Conservation (phyloP, 345 rosid species). For the Eutrema japonicum region DNA sequence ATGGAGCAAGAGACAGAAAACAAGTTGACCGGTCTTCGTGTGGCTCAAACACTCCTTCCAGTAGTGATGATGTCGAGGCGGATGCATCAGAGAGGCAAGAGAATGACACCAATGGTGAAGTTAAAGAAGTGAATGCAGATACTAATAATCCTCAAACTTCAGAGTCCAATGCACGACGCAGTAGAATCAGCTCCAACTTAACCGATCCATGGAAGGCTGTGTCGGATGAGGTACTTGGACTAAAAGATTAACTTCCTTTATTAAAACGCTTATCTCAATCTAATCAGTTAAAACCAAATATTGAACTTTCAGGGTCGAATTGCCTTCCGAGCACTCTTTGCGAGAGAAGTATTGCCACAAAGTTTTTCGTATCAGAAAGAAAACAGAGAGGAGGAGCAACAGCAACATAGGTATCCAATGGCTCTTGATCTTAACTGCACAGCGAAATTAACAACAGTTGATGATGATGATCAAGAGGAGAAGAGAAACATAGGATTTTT, state of each 20-base stretch:
- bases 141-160: slow-evolving; percentile 42
- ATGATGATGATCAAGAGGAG: slow-evolving; percentile 49
- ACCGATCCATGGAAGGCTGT: slow-evolving; percentile 89
- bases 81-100: slow-evolving; percentile 67
- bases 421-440: slow-evolving; percentile 58
- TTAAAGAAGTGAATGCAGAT: slow-evolving; percentile 58
- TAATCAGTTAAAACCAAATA: background rate
- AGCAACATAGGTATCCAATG: slow-evolving; percentile 42
- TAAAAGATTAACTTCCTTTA: background rate
- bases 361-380: slow-evolving; percentile 66
- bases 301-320: slow-evolving; percentile 67
- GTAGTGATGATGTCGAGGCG: slow-evolving; percentile 83
- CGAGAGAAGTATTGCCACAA: slow-evolving; percentile 81
- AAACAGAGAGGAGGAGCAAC: slow-evolving; percentile 46
- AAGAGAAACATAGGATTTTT: slow-evolving; percentile 51
- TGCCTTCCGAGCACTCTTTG: slow-evolving; percentile 90
- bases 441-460: slow-evolving; percentile 31
- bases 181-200: slow-evolving; percentile 54
- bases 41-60: slow-evolving; percentile 86
- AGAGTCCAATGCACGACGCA: slow-evolving; percentile 63
- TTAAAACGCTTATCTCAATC: slow-evolving; percentile 2
- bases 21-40: slow-evolving; percentile 91
- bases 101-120: slow-evolving; percentile 49
- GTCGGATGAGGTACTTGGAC: slow-evolving; percentile 68
- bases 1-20: slow-evolving; percentile 62